phyloP scores from a whole-genome alignment of 257 asterid genomes.

The Petunia secreta region DNA sequence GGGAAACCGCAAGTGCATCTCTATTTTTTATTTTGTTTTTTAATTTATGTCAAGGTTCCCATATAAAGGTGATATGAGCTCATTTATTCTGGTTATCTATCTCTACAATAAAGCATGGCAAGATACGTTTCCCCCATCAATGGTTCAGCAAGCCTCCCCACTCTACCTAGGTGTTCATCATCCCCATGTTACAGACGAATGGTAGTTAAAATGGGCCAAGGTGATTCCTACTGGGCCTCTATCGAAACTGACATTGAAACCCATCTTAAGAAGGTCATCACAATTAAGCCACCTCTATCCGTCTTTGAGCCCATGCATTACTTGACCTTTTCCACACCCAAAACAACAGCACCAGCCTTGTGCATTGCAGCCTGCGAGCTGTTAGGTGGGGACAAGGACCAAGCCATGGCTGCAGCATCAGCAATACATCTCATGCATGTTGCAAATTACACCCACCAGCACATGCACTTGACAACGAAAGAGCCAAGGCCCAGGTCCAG shows the following conservation, averaged over 20 bases:
- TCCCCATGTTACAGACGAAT: slow-evolving; percentile 12
- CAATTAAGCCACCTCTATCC: slow-evolving; percentile 51
- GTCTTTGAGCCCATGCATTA: slow-evolving; percentile 80
- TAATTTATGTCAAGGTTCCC: too few species aligned
- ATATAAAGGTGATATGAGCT: neutral
- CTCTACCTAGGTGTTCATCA: slow-evolving; percentile 24
- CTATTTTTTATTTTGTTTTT: neutral
- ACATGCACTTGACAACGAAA: slow-evolving; percentile 52
- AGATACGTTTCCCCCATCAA: slow-evolving; percentile 32
- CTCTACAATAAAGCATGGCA: slow-evolving; percentile 27
- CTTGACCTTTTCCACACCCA: slow-evolving; percentile 64
- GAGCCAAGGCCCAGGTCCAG: slow-evolving; percentile 24
- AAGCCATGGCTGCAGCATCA: slow-evolving; percentile 64
- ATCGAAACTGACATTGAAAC: slow-evolving; percentile 57
- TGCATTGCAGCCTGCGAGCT: slow-evolving; percentile 85
- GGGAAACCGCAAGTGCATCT: neutral
- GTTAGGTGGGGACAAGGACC: slow-evolving; percentile 55
- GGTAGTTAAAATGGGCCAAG: slow-evolving; percentile 28
- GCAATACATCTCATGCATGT: slow-evolving; percentile 75
- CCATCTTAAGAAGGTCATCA: slow-evolving; percentile 55
- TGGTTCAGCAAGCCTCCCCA: slow-evolving; percentile 19
- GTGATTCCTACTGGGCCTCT: slow-evolving; percentile 49
- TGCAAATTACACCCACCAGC: slow-evolving; percentile 54
- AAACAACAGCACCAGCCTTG: slow-evolving; percentile 60
- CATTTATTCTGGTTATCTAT: neutral